A percentile compares a stretch with the other conserved stretches of the same genome.
These are phyloP conservation scores for Ophiostoma quercus DNA, from an alignment of 2,329 filamentous ascomycete species.

Conservation along the genomic window DNA sequence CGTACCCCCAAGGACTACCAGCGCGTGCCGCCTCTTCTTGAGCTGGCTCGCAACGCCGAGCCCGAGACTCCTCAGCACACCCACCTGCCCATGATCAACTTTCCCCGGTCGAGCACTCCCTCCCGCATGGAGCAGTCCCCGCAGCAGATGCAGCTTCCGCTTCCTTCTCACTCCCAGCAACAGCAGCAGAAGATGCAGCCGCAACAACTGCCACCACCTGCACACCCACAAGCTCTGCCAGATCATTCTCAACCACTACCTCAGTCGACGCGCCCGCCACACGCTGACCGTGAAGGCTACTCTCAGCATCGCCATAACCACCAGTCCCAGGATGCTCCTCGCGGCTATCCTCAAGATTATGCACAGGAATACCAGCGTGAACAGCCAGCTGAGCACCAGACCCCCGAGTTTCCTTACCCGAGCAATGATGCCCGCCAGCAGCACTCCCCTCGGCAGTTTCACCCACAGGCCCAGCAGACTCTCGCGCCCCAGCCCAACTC, in stretches of 20 bases:
- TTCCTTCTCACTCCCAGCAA: constrained; percentile 31
- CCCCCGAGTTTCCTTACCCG: constrained; percentile 4
- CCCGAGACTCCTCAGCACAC: constrained; percentile 50
- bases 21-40: constrained; percentile 57
- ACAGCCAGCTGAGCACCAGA: constrained; percentile 4
- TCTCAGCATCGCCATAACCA: constrained; percentile 17
- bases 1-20: constrained; percentile 52
- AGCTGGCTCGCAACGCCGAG: constrained; percentile 49
- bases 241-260: neutral
- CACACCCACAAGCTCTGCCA: neutral
- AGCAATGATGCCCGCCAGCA: constrained; percentile 5
- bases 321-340: neutral
- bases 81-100: constrained; percentile 53
- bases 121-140: constrained; percentile 46
- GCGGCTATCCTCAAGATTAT: neutral
- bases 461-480: constrained; percentile 27
- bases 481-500: constrained; percentile 21
- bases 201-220: neutral
- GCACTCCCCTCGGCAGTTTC: constrained; percentile 19
- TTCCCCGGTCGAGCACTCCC: constrained; percentile 43
- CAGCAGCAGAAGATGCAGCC: constrained; percentile 23
- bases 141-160: constrained; percentile 18
- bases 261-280: neutral
- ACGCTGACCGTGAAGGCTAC: neutral
- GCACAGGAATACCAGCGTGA: constrained; percentile 1